Base-by-base conservation (phyloP, 2,329 filamentous ascomycete genomes). In the Trichocomaceae sp. region DNA sequence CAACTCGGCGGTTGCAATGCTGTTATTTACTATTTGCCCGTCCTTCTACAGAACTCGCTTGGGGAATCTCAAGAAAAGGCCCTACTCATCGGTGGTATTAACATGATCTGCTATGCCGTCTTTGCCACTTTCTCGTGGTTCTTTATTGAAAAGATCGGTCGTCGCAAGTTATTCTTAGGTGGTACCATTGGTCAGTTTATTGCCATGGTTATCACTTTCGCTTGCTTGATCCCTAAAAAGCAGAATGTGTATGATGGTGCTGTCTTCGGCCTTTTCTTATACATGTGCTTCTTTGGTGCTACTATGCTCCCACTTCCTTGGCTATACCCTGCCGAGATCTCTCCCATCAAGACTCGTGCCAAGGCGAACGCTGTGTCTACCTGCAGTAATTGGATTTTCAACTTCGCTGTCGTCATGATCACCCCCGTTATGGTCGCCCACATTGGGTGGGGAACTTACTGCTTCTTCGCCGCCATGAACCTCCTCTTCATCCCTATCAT, bases 261-360 rank as follows among this genome's bases (percentile, higher is more conserved):
- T 5, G 69, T 78, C 9, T 83, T 85, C 2, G 84, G 83, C 55
- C 70, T 87, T 12, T 87, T 87, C 70, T 78, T 83, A 2, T 87
- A 86, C 69, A 87, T 87, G 62, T 82, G 83, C 4, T 83, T 83
- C 54, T 87, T 86, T 59, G 84, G 83, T 33, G 83, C 83, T 0
- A 83, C 81, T 0, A 85, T 82, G 78, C 66, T 85, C 6, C 82
- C 83, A 15, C 75, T 85, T 22, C 83, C 83, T 0, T 87, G 82
- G 83, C 45, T 72, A 53, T 72, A 73, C 57, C 72, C 77, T 0
- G 75, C 78, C 47, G 79, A 79, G 58, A 69, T 79, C 62, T 79
- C 77, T 54, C 79, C 79, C 6, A 74, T 80, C 64, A 78, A 77
- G 66, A 81, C 78, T 6, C 73, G 79, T 48, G 76, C 77, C 41